These are phyloP conservation scores for Penstemon newberryi DNA, from an alignment of 257 asterid species.

Conservation along the genomic window DNA sequence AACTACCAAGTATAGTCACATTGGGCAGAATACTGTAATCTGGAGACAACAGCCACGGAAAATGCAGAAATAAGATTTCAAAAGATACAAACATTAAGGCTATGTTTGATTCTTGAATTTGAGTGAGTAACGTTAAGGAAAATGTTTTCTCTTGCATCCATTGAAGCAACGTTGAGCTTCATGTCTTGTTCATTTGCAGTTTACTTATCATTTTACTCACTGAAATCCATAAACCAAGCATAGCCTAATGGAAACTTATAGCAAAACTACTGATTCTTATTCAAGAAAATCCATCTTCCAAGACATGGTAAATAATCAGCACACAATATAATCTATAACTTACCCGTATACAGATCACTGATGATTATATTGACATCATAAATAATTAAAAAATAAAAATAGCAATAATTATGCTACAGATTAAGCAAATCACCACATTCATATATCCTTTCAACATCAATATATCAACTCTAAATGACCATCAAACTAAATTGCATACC, in stretches of 20 bases:
- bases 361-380: neutral
- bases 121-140: too few relatives aligned
- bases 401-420: neutral
- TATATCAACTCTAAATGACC: neutral
- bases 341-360: neutral
- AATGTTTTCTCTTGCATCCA: too few relatives aligned
- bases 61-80: too few relatives aligned
- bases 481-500: neutral
- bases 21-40: neutral
- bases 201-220: too few relatives aligned
- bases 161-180: too few relatives aligned
- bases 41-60: neutral
- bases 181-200: too few relatives aligned
- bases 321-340: neutral
- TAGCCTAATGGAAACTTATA: too few relatives aligned
- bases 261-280: neutral
- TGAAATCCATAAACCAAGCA: too few relatives aligned
- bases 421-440: neutral
- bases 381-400: neutral
- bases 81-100: too few relatives aligned
- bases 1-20: neutral
- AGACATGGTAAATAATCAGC: neutral
- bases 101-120: too few relatives aligned
- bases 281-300: neutral
- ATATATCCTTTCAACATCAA: constrained; percentile 18